Conservation (phyloP, 2,329 filamentous ascomycete genomes). For the Curvularia sp. region DNA sequence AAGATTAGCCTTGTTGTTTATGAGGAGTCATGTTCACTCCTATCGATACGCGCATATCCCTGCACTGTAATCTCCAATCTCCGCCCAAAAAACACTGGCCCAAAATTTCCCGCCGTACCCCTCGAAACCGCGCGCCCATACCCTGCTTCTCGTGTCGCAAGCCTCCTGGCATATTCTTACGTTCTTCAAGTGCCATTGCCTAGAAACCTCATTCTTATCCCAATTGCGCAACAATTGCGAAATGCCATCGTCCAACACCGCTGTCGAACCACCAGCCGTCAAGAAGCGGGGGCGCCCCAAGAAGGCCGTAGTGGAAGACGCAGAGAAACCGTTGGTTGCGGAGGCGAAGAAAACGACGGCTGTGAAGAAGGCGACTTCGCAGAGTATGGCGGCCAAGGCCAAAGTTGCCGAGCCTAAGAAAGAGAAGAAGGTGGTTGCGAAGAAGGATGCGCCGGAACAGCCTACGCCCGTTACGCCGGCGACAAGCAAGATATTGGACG, state of each 20-base stretch:
- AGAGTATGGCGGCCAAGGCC: conserved; percentile 19
- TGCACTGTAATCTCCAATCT: conserved; percentile 17
- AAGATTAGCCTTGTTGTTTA: background rate
- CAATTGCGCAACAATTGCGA: conserved; percentile 16
- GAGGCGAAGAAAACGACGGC: conserved; percentile 34
- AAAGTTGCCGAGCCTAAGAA: conserved; percentile 23
- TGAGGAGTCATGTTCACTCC: background rate
- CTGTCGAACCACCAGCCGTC: conserved; percentile 21
- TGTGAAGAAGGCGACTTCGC: conserved; percentile 34
- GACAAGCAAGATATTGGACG: conserved; percentile 43
- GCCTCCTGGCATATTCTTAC: background rate
- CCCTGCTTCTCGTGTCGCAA: conserved; percentile 24
- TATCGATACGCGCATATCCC: conserved; percentile 22
- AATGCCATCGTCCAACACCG: conserved; percentile 23
- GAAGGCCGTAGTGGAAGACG: conserved; percentile 39
- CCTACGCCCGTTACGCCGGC: conserved; percentile 38
- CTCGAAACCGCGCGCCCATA: conserved; percentile 24
- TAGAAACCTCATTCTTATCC: background rate
- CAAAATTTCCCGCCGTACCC: conserved; percentile 27
- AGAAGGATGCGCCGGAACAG: conserved; percentile 20
- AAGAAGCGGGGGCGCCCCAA: conserved; percentile 47
- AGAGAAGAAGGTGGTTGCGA: conserved; percentile 25
- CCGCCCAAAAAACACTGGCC: conserved; percentile 19
- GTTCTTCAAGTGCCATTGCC: background rate
- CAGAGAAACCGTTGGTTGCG: conserved; percentile 12